Evolutionary conservation across 2,329 filamentous ascomycete species (phyloP).

Genomic region (Fusarium concolor): DNA sequence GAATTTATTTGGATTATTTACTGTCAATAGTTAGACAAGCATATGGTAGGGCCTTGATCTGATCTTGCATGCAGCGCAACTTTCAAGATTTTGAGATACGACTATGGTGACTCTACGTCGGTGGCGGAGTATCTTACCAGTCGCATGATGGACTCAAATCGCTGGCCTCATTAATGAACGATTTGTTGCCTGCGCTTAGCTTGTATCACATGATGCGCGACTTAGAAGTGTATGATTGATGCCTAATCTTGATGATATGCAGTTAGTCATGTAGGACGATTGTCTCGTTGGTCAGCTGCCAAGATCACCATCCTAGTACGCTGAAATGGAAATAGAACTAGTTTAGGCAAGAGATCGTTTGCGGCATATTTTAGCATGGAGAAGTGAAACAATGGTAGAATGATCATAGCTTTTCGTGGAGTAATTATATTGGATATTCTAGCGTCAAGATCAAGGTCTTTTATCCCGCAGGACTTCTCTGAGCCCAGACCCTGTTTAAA

Average conservation of each 20-base stretch:
- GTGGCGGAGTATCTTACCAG: constrained; percentile 6
- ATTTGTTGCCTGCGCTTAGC: constrained; percentile 18
- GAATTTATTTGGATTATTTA: neutral
- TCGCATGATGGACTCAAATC: constrained; percentile 15
- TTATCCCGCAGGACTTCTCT: neutral
- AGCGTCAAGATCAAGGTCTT: too few relatives aligned
- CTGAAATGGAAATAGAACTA: neutral
- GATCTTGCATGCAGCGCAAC: neutral
- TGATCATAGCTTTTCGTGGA: too few relatives aligned
- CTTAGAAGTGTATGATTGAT: constrained; percentile 11
- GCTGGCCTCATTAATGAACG: neutral
- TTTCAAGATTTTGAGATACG: neutral
- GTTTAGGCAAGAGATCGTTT: neutral
- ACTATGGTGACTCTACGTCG: neutral
- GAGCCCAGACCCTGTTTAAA: constrained; percentile 38
- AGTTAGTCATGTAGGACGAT: constrained; percentile 1
- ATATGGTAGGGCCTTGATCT: constrained; percentile 15
- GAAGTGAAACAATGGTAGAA: too few relatives aligned
- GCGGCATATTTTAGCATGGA: neutral
- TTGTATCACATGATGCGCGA: constrained; percentile 30
- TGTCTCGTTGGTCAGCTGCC: constrained; percentile 19
- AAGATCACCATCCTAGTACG: neutral
- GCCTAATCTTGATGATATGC: constrained; percentile 17
- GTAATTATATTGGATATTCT: too few relatives aligned
- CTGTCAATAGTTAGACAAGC: fast-evolving